These are phyloP conservation scores for Penicillium maclennaniae DNA, from an alignment of 495 filamentous ascomycete genomes.

Conservation along the genomic window DNA sequence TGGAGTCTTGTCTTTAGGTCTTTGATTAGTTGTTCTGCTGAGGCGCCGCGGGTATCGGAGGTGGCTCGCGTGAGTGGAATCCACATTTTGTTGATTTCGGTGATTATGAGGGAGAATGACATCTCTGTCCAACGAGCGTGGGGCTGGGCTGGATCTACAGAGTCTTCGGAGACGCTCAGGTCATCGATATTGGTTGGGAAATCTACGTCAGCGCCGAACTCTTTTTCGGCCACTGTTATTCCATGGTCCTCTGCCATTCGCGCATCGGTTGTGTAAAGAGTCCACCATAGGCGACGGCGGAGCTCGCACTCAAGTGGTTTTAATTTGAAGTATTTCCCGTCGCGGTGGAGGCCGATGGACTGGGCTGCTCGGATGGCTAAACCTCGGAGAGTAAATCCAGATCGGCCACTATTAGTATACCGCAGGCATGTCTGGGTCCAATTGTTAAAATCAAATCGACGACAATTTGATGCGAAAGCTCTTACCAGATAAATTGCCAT, in stretches of 20 bases:
- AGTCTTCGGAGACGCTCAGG: conserved; percentile 9
- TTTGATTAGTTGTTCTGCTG: conserved; percentile 11
- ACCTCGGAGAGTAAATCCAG: conserved; percentile 42
- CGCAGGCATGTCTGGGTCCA: conserved; percentile 38
- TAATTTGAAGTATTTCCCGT: conserved; percentile 38
- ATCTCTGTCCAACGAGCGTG: conserved; percentile 27
- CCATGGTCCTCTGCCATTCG: conserved; percentile 41
- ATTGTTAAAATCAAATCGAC: neutral
- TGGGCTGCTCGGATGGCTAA: conserved; percentile 48
- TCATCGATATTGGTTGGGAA: conserved; percentile 32
- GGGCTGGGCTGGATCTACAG: neutral
- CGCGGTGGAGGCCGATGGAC: conserved; percentile 47
- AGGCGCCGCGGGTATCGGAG: conserved; percentile 4
- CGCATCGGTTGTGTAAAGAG: conserved; percentile 29
- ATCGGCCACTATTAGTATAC: conserved; percentile 39
- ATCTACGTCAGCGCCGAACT: conserved; percentile 20
- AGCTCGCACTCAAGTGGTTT: conserved; percentile 39
- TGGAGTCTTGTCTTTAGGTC: conserved; percentile 19
- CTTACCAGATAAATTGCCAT: conserved; percentile 34
- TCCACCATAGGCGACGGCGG: conserved; percentile 44
- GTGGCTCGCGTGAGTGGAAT: conserved; percentile 1
- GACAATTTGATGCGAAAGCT: neutral
- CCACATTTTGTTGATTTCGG: conserved; percentile 25
- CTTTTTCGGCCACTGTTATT: conserved; percentile 21
- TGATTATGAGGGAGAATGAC: conserved; percentile 30